Evolutionary conservation across 163 green algal genomes (phyloP).

Genomic region (Scenedesmus sp.): DNA sequence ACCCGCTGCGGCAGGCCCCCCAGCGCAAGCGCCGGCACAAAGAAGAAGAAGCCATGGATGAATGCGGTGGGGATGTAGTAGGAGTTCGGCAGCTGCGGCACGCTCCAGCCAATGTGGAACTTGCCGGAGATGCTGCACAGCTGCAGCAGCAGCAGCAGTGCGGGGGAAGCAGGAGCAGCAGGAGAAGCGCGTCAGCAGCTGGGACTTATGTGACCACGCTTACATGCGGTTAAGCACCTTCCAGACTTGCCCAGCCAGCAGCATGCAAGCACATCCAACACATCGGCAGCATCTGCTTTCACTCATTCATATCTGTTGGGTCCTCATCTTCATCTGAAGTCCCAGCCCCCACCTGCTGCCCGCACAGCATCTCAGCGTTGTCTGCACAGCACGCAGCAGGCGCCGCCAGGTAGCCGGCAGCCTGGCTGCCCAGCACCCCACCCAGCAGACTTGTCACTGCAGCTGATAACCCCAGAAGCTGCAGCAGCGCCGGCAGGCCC

Average conservation of each 20-base stretch:
- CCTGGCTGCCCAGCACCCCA: not conserved
- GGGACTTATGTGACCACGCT: no score
- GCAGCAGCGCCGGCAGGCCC: slow-evolving; percentile 29
- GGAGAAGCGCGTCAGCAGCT: no score
- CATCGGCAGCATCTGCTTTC: not conserved
- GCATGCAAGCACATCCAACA: no score
- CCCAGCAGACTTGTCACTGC: not conserved
- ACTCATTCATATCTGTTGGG: no score
- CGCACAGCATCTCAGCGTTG: slow-evolving; percentile 21
- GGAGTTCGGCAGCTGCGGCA: slow-evolving; percentile 16
- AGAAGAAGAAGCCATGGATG: slow-evolving; percentile 40
- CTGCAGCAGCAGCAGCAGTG: not conserved
- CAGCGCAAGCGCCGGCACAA: slow-evolving; percentile 29
- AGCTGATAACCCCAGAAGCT: slow-evolving; percentile 11
- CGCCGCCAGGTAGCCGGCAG: not conserved
- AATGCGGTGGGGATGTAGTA: slow-evolving; percentile 38
- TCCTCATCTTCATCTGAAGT: no score
- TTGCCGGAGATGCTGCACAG: slow-evolving; percentile 14
- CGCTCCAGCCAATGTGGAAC: slow-evolving; percentile 33
- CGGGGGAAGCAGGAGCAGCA: no score
- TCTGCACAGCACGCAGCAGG: not conserved
- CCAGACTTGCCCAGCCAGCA: no score
- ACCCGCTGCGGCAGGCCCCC: slow-evolving; percentile 1
- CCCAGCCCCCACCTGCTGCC: not conserved
- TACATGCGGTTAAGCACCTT: no score